phyloP scores from a whole-genome alignment of 495 filamentous ascomycete genomes.

The Penicillium malachiteum region DNA sequence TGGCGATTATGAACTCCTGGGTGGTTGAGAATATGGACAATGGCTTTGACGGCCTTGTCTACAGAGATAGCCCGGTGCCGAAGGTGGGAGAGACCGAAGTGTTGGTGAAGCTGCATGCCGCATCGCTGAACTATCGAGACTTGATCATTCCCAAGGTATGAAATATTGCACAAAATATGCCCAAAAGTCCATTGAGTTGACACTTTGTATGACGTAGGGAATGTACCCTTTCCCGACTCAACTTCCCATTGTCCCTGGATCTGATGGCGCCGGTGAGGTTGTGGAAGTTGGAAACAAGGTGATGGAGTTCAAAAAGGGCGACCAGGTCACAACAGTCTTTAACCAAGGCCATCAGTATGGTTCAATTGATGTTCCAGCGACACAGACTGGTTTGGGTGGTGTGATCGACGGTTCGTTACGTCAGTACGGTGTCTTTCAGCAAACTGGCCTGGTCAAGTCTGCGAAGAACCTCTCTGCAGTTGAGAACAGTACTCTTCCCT shows the following conservation, averaged over 20 bases:
- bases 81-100: constrained; percentile 67
- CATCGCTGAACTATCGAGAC: constrained; percentile 82
- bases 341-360: constrained; percentile 74
- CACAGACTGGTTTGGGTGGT: constrained; percentile 65
- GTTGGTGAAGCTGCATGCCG: constrained; percentile 71
- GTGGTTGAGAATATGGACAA: constrained; percentile 52
- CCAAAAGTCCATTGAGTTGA: background rate
- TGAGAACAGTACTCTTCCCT: constrained; percentile 67
- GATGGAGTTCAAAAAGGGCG: constrained; percentile 64
- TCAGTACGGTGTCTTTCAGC: constrained; percentile 68
- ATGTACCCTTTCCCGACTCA: constrained; percentile 62
- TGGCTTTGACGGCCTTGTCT: constrained; percentile 62
- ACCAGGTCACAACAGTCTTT: constrained; percentile 74
- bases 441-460: constrained; percentile 65
- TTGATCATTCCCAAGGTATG: constrained; percentile 67
- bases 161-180: background rate
- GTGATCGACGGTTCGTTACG: constrained; percentile 68
- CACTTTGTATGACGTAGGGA: constrained; percentile 41
- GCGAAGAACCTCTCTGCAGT: constrained; percentile 60
- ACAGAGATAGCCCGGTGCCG: constrained; percentile 54
- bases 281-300: constrained; percentile 67
- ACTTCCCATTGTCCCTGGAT: constrained; percentile 63
- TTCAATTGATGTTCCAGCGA: constrained; percentile 40
- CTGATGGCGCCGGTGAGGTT: constrained; percentile 78
- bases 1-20: constrained; percentile 66